Evolutionary conservation across 192 early-diverging fungal species (phyloP), one percentile per base, ranked within the genome.

Genomic region (Coemansia reversa): DNA sequence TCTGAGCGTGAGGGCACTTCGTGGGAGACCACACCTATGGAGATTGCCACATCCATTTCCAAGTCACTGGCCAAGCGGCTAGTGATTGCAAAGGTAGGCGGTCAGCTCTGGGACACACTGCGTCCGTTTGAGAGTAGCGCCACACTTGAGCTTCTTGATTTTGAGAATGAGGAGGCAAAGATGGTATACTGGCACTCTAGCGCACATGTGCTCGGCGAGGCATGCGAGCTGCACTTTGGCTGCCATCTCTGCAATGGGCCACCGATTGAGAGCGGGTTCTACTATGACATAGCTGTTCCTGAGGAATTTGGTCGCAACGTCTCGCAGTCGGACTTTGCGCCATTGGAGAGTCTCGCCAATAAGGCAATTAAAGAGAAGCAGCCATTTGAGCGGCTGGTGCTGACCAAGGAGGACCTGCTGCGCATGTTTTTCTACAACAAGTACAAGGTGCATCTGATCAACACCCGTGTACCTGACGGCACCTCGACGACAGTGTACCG

Each of bases 371-470:
- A 93, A 79, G 97, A 97, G 76, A 96, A 97, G 86, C 94, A 98
- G 83, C 85, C 85, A 20, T 99, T 99, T 72, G 86, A 92, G 75
- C 91, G 97, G 42, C 85, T 98, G 61, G 85, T 90, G 32, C 55
- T 97, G 60, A 86, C 83, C 39, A 99, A 99, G 85, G 92, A 89
- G 65, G 64, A 95, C 52, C 84, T 99, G 50, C 76, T 99, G 64
- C 89, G 94, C 73, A 98, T 99, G 95, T 99, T 99, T 85, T 88
- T 90, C 83, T 88, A 96, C 86, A 99, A 98, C 87, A 91, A 90
- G 75, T 99, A 97, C 87, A 99, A 99, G 85, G 85, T 91, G 29
- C 90, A 96, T 63, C 84, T 99, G 67, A 98, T 99, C 81, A 84
- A 94, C 49, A 83, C 87, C 55, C 94, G 92, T 72, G 91, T 97